Percentiles rank a stretch among this genome's conserved stretches.
Evolutionary conservation across 345 rosid genomes (phyloP).

Genomic region (Abelmoschus esculentus): DNA sequence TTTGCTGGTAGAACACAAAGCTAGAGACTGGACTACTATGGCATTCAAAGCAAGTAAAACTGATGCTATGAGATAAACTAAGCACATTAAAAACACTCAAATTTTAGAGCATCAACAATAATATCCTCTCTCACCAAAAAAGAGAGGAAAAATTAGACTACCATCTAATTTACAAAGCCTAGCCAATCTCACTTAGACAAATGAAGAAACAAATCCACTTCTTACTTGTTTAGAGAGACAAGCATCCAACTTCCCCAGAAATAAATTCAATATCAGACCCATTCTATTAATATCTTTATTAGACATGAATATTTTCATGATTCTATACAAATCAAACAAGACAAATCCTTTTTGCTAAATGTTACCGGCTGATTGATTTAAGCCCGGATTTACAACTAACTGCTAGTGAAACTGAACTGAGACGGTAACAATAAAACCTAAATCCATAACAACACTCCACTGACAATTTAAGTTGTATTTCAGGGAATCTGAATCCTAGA

Average conservation of each 20-base stretch:
- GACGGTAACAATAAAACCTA: conserved; percentile 2
- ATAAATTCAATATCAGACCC: neutral
- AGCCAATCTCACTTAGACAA: neutral
- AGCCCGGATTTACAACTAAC: neutral
- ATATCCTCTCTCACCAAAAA: neutral
- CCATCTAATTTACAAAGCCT: neutral
- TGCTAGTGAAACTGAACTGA: neutral
- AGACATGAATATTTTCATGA: neutral
- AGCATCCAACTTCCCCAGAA: too few relatives aligned
- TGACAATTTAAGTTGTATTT: neutral
- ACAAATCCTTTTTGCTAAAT: too few relatives aligned
- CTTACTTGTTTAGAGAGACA: too few relatives aligned
- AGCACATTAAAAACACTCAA: neutral
- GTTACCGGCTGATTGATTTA: neutral
- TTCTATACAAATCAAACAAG: too few relatives aligned
- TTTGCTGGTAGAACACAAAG: neutral
- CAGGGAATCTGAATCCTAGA: neutral
- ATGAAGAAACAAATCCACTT: too few relatives aligned
- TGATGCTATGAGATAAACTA: neutral
- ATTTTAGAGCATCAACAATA: neutral
- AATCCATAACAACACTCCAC: neutral
- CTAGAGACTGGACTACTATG: neutral
- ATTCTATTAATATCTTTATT: neutral
- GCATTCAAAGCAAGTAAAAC: neutral
- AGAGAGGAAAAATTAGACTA: neutral